Conservation (phyloP, 345 rosid species). For the Luvunga scandens region DNA sequence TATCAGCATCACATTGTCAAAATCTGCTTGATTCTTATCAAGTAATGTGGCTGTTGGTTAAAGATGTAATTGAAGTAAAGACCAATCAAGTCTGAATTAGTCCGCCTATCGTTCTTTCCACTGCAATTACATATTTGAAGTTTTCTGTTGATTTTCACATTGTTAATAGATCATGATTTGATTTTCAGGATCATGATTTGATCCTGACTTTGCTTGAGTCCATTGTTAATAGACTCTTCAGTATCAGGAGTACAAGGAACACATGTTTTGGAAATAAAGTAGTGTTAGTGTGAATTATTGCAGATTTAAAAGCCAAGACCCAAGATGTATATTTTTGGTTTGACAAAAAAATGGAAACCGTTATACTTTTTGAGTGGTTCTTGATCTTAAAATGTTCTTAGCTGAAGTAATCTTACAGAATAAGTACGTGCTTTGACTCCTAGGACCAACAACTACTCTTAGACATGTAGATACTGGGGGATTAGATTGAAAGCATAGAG, state of each 20-base stretch:
- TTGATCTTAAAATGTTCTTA: background rate
- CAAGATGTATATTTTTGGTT: background rate
- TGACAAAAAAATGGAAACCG: background rate
- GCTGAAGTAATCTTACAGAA: background rate
- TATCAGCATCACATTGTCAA: background rate
- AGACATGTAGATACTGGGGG: background rate
- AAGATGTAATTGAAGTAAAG: background rate
- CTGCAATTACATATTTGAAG: background rate
- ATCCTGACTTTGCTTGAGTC: background rate
- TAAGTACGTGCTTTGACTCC: background rate
- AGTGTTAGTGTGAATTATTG: background rate
- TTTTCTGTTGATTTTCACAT: conserved; percentile 1
- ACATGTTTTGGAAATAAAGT: background rate
- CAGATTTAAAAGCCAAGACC: background rate
- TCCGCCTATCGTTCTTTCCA: background rate
- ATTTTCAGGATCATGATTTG: background rate
- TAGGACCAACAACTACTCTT: background rate
- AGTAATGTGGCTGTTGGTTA: conserved; percentile 2
- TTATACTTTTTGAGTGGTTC: background rate
- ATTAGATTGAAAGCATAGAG: background rate
- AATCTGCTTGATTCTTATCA: background rate
- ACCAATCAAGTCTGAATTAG: background rate
- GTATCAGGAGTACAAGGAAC: background rate
- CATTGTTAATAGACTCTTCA: background rate
- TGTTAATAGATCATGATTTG: background rate